Percentiles rank a stretch among this genome's conserved stretches.
Evolutionary conservation across 345 rosid genomes (phyloP).

Genomic region (Moricandia moricandioides): DNA sequence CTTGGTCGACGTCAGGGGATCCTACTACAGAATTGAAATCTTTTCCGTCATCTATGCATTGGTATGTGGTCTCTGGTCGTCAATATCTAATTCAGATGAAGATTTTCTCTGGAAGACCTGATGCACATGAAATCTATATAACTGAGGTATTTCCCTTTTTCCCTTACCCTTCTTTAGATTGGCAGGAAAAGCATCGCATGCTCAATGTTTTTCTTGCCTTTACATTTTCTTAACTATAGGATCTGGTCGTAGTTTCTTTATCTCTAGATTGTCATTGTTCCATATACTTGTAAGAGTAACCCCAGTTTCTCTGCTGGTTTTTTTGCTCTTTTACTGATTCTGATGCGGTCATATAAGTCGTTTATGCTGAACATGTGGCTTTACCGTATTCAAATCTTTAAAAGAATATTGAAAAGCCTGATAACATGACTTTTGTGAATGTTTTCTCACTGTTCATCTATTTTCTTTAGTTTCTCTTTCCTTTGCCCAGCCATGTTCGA

Average conservation of each 20-base stretch:
- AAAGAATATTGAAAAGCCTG: not conserved
- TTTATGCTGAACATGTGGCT: conserved; percentile 1
- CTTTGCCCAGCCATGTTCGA: conserved; percentile 1
- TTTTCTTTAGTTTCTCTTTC: conserved; percentile 21
- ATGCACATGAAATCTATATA: conserved; percentile 67
- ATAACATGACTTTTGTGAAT: not conserved
- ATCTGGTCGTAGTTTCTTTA: not conserved
- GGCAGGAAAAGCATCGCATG: not conserved
- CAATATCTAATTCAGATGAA: conserved; percentile 68
- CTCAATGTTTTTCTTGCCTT: not conserved
- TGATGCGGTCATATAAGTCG: not conserved
- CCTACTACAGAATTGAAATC: conserved; percentile 48
- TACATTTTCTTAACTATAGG: conserved; percentile 5
- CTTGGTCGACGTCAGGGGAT: conserved; percentile 60
- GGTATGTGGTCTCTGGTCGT: conserved; percentile 77
- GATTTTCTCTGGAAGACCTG: conserved; percentile 66
- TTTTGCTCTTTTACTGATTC: not conserved
- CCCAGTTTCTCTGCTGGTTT: not conserved
- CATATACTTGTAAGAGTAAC: conserved; percentile 19
- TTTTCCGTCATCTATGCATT: conserved; percentile 55
- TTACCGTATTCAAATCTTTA: conserved; percentile 1
- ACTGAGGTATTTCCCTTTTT: conserved; percentile 61
- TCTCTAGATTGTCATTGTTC: conserved; percentile 3
- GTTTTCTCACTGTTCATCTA: conserved; percentile 6
- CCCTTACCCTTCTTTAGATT: not conserved